phyloP scores from a whole-genome alignment of 495 filamentous ascomycete species.

The Ramalina intermedia region DNA sequence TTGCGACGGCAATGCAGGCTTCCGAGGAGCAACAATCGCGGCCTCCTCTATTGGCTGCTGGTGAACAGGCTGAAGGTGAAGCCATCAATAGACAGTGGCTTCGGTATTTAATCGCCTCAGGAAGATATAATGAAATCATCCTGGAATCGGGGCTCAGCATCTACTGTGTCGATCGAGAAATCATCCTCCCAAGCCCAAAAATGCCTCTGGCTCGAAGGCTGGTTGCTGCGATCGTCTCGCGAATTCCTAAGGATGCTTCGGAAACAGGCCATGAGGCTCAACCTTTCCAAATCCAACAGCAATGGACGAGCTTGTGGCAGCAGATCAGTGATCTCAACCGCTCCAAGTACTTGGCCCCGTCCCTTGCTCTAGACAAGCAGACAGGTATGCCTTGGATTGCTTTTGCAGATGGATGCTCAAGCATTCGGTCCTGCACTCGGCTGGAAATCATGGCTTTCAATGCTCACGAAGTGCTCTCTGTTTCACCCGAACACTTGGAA shows the following conservation, averaged over 20 bases:
- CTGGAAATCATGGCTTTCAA: constrained; percentile 51
- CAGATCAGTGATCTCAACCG: constrained; percentile 75
- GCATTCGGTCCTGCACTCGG: constrained; percentile 63
- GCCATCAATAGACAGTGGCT: constrained; percentile 55
- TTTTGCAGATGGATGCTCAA: constrained; percentile 61
- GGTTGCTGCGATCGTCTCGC: constrained; percentile 51
- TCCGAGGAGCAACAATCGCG: constrained; percentile 38
- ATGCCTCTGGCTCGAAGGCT: constrained; percentile 49
- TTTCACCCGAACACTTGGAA: constrained; percentile 3
- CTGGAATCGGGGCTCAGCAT: constrained; percentile 70
- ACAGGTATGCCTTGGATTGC: constrained; percentile 67
- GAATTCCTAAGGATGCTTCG: constrained; percentile 44
- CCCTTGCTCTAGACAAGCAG: constrained; percentile 56
- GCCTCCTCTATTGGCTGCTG: constrained; percentile 15
- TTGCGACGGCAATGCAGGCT: constrained; percentile 50
- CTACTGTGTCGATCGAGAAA: constrained; percentile 47
- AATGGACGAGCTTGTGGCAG: constrained; percentile 84
- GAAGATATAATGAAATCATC: constrained; percentile 56
- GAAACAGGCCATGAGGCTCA: constrained; percentile 58
- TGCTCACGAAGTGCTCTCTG: background rate
- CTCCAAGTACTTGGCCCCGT: constrained; percentile 61
- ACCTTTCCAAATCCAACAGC: constrained; percentile 52
- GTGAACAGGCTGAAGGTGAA: constrained; percentile 42
- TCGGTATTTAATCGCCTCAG: constrained; percentile 66
- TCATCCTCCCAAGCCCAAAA: constrained; percentile 28